Evolutionary conservation across 2,329 filamentous ascomycete species (phyloP), one percentile per base, ranked within the genome.

Genomic region (Dryadomyces quercus-mongolicae): DNA sequence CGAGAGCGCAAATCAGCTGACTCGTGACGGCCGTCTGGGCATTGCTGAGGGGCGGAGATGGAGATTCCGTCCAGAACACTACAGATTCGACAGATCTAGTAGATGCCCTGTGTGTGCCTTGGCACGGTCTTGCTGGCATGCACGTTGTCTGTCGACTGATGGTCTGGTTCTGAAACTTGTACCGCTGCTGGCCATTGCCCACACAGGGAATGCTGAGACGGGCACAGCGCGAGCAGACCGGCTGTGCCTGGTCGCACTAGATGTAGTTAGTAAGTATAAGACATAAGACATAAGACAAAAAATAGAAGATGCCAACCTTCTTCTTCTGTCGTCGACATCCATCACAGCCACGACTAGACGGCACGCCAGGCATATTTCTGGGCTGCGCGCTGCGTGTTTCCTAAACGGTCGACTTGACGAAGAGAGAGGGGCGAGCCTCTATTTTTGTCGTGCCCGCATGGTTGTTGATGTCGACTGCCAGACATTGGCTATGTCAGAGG

Each of bases 321-420:
- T 61, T 61, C 50, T 61, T 61, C 34, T 61, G 59, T 1, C 34
- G 43, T 6, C 58, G 55, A 18, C 59, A 61, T 45, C 53, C 58
- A 31, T 60, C 53, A 31, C 59, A 61, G 53, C 59, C 58, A 2
- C 55, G 55, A 22, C 56, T 54, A 1, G 57, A 56, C 1, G 59
- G 59, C 13, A 59, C 58, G 3, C 58, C 58, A 1, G 58, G 56
- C 58, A 59, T 55, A 15, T 8, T 54, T 18, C 25, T 16, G 16
- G n/a, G 13, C 10, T n/a, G 45, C 5, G 52, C 45, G 52, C 52
- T 18, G 45, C 52, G 45, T 42, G 6, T 42, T 31, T 48, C 52
- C 45, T 13, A 48, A 53, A 25, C 8, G 52, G 31, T 25, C 34
- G 7, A 16, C 36, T 2, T 16, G 36, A 12, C 3, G 8, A 40